These are phyloP conservation scores for Petunia secreta DNA, from an alignment of 257 asterid species.

Conservation along the genomic window DNA sequence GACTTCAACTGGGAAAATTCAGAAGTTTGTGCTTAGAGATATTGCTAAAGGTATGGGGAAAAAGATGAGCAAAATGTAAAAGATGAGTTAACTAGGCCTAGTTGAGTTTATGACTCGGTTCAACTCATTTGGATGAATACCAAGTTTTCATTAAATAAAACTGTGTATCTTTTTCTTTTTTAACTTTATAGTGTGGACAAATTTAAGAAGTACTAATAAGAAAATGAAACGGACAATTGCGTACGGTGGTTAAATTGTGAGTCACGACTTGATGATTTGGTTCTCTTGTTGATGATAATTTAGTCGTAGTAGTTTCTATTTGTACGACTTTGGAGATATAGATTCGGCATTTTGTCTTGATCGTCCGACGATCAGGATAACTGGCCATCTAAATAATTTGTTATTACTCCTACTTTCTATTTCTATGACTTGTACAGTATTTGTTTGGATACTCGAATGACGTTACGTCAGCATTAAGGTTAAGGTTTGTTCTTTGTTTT, in stretches of 20 bases:
- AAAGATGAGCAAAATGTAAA: constrained; percentile 43
- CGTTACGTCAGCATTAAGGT: neutral
- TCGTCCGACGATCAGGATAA: no score
- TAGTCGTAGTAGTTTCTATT: neutral
- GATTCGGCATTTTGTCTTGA: neutral
- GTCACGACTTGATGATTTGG: neutral
- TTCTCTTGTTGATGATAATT: neutral
- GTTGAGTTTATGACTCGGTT: constrained; percentile 8
- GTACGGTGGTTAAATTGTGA: constrained; percentile 14
- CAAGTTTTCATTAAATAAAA: neutral
- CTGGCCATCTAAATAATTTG: no score
- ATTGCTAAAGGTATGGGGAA: constrained; percentile 53
- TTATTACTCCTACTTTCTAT: neutral
- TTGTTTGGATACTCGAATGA: neutral
- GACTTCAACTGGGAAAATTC: constrained; percentile 81
- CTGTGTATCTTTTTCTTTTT: neutral
- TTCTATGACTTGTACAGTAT: no score
- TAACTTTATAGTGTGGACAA: neutral
- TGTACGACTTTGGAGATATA: neutral
- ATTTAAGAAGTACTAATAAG: neutral
- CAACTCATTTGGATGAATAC: neutral
- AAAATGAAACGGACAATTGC: neutral
- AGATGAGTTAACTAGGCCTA: constrained; percentile 11
- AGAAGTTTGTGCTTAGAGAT: constrained; percentile 68
- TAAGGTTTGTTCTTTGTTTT: neutral